Conservation (phyloP, 495 filamentous ascomycete species). For the Aspergillus nanangensis region DNA sequence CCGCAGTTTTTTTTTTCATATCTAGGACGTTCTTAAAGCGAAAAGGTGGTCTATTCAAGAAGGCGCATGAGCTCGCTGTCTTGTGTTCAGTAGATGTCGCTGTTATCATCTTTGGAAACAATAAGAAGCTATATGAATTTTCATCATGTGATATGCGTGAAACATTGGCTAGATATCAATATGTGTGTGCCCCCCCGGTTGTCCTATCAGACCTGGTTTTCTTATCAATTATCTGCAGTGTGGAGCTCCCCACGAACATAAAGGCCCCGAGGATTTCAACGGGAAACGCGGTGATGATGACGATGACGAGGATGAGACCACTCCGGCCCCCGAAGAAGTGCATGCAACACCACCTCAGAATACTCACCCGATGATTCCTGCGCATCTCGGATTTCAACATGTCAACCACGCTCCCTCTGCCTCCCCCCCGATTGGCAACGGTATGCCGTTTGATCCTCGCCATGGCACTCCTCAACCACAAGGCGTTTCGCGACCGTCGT, state of each 20-base stretch:
- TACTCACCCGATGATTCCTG: conserved; percentile 60
- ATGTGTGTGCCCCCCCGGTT: conserved; percentile 68
- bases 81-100: conserved; percentile 98
- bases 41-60: conserved; percentile 98
- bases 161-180: conserved; percentile 79
- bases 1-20: neutral
- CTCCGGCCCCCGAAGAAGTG: conserved; percentile 59
- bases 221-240: too few species aligned
- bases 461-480: conserved; percentile 79
- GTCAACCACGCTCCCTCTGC: conserved; percentile 83
- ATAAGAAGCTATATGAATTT: conserved; percentile 98
- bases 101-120: conserved; percentile 95
- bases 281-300: conserved; percentile 80
- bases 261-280: conserved; percentile 88
- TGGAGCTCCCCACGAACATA: conserved; percentile 89
- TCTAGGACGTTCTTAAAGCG: conserved; percentile 92
- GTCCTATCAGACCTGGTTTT: too few species aligned
- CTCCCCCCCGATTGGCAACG: conserved; percentile 86
- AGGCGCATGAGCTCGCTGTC: conserved; percentile 96
- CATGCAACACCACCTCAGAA: conserved; percentile 43
- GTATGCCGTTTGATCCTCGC: conserved; percentile 64
- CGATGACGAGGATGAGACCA: conserved; percentile 70
- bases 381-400: conserved; percentile 69
- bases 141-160: conserved; percentile 92
- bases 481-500: conserved; percentile 71